Evolutionary conservation across 192 early-diverging fungal genomes (phyloP), one percentile per base, ranked within the genome.

Genomic region (Backusella macrospora): DNA sequence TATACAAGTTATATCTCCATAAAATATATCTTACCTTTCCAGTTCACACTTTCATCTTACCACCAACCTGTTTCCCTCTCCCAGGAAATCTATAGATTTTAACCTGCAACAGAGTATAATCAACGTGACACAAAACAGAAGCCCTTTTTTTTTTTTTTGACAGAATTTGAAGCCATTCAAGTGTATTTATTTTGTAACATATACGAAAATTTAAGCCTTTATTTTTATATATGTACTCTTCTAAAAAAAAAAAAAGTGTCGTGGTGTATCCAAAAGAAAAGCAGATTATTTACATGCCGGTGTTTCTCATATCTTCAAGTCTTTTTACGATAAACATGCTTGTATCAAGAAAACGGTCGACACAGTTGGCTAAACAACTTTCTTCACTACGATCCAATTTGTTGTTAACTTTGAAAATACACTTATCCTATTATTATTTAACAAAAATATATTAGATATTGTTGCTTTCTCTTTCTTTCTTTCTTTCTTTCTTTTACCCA

Each of bases 281-380:
- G 66, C 7, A 1, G 21, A 18, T 26, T 59, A 40, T 72, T 80
- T 75, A 75, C 70, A 79, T 74, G 45, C 43, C 73, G 42, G 78
- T 72, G 73, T 74, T 78, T 73, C 76, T 68, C 52, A 78, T 47
- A 29, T 85, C 84, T 59, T 85, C 81, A 18, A 92, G 71, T 45
- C 83, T 82, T 63, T 88, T 87, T 26, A 91, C 82, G 66, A 91
- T 83, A 68, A 87, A 81, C 55, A 87, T 71, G 68, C 84, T 86
- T 71, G 84, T 83, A 72, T 92, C 91, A 21, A 92, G 76, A 72
- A 92, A 92, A 52, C 91, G 86, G 15, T 83, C 85, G 13, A 92
- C 91, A 77, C 91, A 92, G 86, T 91, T 91, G 29, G 87, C 80
- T 64, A 92, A 77, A 73, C 91, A 92, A 38, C 78, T 66, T 65